Percentiles rank a stretch among this genome's conserved stretches.
Conservation (phyloP, 441 rosid genomes). For the Gossypium schwendimanii region DNA sequence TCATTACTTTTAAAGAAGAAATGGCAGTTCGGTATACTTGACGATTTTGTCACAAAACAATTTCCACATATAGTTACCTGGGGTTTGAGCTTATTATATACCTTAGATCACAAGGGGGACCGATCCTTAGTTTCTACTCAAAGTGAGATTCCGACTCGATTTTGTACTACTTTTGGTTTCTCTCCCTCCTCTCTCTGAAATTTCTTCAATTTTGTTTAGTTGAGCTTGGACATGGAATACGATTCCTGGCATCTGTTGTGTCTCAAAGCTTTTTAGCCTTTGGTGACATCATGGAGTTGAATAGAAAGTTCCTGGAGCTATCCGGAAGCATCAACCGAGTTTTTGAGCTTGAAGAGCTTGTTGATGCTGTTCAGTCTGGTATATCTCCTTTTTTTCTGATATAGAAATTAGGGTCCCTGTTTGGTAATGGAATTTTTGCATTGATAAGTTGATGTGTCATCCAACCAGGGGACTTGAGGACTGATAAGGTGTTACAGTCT, state of each 20-base stretch:
- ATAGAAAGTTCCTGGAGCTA: constrained; percentile 88
- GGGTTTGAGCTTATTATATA: constrained; percentile 96
- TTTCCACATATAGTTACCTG: constrained; percentile 97
- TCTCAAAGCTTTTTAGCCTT: constrained; percentile 99
- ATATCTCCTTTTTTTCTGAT: background rate
- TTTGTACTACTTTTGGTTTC: constrained; percentile 3
- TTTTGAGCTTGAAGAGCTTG: constrained; percentile 94
- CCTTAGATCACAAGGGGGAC: constrained; percentile 90
- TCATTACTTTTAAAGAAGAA: constrained; percentile 72
- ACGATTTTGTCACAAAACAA: constrained; percentile 96
- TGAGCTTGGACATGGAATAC: constrained; percentile 92
- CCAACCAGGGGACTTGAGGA: constrained; percentile 35
- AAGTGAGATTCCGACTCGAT: constrained; percentile 40
- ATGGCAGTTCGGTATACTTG: constrained; percentile 88
- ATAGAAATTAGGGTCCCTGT: background rate
- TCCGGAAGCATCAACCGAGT: constrained; percentile 90
- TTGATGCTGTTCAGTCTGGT: constrained; percentile 87
- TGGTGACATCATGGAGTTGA: constrained; percentile 92
- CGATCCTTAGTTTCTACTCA: constrained; percentile 76
- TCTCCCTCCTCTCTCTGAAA: constrained; percentile 6
- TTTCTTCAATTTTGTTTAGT: constrained; percentile 42
- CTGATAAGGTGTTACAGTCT: constrained; percentile 25
- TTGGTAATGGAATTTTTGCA: background rate
- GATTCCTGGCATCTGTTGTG: constrained; percentile 95
- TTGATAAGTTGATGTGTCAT: background rate